phyloP scores from a whole-genome alignment of 2,329 filamentous ascomycete genomes.

The Aspergillus pseudoterreus region DNA sequence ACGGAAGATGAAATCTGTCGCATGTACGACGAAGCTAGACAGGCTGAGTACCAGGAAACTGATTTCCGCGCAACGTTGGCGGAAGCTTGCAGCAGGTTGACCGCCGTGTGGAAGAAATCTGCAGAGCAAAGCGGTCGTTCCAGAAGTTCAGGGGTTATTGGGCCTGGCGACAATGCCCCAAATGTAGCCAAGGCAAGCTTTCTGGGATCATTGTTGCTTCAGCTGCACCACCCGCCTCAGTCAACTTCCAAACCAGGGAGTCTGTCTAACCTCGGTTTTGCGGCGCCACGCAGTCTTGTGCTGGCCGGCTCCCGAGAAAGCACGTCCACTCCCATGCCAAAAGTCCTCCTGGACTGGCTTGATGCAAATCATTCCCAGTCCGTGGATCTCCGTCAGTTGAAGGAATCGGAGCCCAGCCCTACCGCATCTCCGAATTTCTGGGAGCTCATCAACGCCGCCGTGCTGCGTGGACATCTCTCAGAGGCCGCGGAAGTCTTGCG shows the following conservation, averaged over 20 bases:
- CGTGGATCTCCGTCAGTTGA: conserved; percentile 63
- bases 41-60: conserved; percentile 27
- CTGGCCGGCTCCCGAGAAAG: conserved; percentile 23
- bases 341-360: conserved; percentile 80
- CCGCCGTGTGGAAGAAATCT: conserved; percentile 30
- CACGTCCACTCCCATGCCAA: conserved; percentile 57
- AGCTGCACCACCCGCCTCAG: conserved; percentile 68
- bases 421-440: conserved; percentile 76
- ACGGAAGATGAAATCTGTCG: conserved; percentile 69
- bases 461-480: conserved; percentile 70
- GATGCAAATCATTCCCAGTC: conserved; percentile 69
- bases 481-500: conserved; percentile 66
- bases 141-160: conserved; percentile 56
- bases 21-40: conserved; percentile 53
- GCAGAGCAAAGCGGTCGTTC: conserved; percentile 40
- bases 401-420: conserved; percentile 64
- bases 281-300: conserved; percentile 27
- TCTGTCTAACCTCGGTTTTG: conserved; percentile 20
- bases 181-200: conserved; percentile 73
- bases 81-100: conserved; percentile 32
- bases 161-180: conserved; percentile 59
- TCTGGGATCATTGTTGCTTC: conserved; percentile 72
- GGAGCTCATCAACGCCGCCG: conserved; percentile 71
- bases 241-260: conserved; percentile 20
- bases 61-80: conserved; percentile 31